phyloP scores from a whole-genome alignment of 2,329 filamentous ascomycete species.

The Paramyrothecium sp. region DNA sequence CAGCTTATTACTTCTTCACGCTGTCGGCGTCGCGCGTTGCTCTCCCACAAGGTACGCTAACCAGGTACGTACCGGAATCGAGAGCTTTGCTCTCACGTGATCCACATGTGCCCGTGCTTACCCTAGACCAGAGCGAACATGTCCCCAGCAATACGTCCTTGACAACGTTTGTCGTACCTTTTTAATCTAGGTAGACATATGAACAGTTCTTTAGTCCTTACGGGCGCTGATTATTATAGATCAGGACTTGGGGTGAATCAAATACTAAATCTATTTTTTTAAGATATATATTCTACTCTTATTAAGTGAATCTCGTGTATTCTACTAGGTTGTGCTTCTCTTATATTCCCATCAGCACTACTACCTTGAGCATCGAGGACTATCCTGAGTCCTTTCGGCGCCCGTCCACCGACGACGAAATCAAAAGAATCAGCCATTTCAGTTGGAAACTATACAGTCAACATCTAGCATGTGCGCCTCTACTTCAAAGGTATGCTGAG shows the following conservation, averaged over 20 bases:
- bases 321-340: constrained; percentile 11
- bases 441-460: no score
- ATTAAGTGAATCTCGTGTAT: background rate
- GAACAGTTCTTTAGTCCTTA: no score
- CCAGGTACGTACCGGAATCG: background rate
- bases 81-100: background rate
- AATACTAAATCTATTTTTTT: background rate
- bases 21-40: background rate
- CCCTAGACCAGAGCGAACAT: no score
- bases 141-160: no score
- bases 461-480: no score
- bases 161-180: no score
- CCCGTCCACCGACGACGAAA: no score
- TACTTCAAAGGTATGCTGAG: no score
- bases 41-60: background rate
- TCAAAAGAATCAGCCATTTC: no score
- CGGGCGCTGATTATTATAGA: no score
- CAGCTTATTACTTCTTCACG: constrained; percentile 2
- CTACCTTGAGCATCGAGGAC: constrained; percentile 40
- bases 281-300: background rate
- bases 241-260: background rate
- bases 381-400: constrained; percentile 36
- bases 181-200: no score
- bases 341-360: constrained; percentile 22
- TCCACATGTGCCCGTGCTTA: background rate